Percentiles rank a stretch among this genome's conserved stretches.
Conservation (phyloP, 805 yeast genomes). For the Groenewaldozyma salmanticensis region DNA sequence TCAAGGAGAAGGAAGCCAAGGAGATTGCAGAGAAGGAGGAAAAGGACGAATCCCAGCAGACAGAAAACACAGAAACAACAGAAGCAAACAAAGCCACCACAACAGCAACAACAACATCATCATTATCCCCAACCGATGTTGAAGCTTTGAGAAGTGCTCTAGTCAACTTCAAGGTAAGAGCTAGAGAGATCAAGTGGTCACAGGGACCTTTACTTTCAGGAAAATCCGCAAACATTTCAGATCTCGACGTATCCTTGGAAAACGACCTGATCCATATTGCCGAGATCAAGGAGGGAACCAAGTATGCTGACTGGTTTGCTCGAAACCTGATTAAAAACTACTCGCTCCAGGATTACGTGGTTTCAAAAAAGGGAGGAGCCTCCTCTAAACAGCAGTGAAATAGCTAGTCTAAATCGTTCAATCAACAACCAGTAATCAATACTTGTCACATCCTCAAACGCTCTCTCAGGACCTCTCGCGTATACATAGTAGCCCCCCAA, state of each 20-base stretch:
- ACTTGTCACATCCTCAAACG: conserved; percentile 5
- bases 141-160: conserved; percentile 31
- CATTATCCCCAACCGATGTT: conserved; percentile 18
- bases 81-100: no score
- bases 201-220: conserved; percentile 35
- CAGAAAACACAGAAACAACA: no score
- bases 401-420: no score
- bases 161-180: conserved; percentile 37
- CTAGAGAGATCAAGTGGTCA: conserved; percentile 36
- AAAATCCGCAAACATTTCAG: conserved; percentile 32
- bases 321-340: conserved; percentile 39
- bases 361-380: no score
- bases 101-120: no score
- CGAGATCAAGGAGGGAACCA: conserved; percentile 36
- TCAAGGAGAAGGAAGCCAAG: no score
- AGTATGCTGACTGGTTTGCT: conserved; percentile 42
- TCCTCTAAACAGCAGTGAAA: not conserved
- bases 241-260: conserved; percentile 35
- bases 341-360: conserved; percentile 34
- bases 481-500: conserved; percentile 1
- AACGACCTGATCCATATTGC: conserved; percentile 35
- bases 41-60: no score
- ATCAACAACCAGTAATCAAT: no score
- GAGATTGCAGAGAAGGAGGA: no score
- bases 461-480: conserved; percentile 9